Base-by-base conservation (phyloP, 495 filamentous ascomycete genomes). In the Oidiodendron maius region DNA sequence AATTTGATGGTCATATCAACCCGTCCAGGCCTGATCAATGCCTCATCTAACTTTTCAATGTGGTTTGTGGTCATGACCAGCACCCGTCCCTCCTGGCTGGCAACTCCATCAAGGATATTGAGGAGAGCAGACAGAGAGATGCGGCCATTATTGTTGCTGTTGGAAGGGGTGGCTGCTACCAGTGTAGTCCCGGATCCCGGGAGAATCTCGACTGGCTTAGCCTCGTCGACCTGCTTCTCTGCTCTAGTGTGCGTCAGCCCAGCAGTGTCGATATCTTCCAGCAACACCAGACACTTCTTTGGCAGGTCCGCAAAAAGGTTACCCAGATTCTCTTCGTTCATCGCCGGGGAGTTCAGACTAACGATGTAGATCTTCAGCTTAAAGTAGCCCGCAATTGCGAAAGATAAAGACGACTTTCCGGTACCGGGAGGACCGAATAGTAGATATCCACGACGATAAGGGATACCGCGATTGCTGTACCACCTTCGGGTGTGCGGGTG, bases 381-480 rank as follows among this genome's bases (percentile, higher is more conserved):
- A 64, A 86, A 87, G 54, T 76, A 75, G 2, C 83, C 83, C 1
- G 84, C 83, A n/a, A 85, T 67, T 0, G 84, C 84, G 22, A 87
- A 75, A 35, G 69, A 72, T 5, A 82, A 63, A 5, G 73, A 77
- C n/a, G 68, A 74, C 55, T 83, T 83, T 18, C 80, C 80, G 3
- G 70, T 98, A 56, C 93, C 93, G 3, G 93, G 93, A 15, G 91
- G 89, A 18, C 93, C 93, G 44, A 89, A 84, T 6, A 98, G 74
- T 50, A 98, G 83, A 45, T 94, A 95, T 47, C 89, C 89, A 32
- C 93, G 82, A 36, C 93, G 88, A 42, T 86, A 88, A 0, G 84
- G 83, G 40, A 87, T 81, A 2, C 83, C 83, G 39, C 82, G 69
- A 57, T 83, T 81, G 3, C 81, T 75, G 57, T 95, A 95, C 89